Evolutionary conservation across 352 stramenopile genomes (phyloP), one percentile per base, ranked within the genome.

Genomic region (Phytophthora megakarya): DNA sequence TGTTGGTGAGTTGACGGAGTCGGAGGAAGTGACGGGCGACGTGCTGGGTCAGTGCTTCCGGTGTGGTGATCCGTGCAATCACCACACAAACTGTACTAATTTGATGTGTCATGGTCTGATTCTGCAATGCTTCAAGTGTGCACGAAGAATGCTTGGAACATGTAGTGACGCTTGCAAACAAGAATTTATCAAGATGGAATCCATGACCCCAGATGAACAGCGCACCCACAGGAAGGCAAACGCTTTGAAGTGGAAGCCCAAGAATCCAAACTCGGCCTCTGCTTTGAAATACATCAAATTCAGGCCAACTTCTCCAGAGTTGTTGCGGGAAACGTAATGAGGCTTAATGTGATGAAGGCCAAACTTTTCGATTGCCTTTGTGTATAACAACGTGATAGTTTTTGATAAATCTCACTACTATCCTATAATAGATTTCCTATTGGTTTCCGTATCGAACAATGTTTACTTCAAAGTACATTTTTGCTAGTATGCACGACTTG

Each of bases 31-130:
- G 65, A 90, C 83, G 12, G 47, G 59, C 9, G 81, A 92, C 25
- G 70, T 92, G n/a, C 58, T 92, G 50, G 80, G 78, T 44, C 49
- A 64, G 23, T 92, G 83, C 30, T 89, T 83, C 30, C 78, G 85
- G 50, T 90, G 83, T 10, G 80, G 79, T 4, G 69, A 71, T 33
- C 76, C 80, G 13, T 86, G 74, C 65, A 81, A 81, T 19, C 59
- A 64, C 6, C 70, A 86, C 57, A 77, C 54, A 40, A 74, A 76
- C 58, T 90, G 83, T 66, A 76, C 52, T 49, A 89, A 92, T 44
- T 40, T 78, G 5, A 86, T 90, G 70, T 90, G 81, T 46, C 63
- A 75, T 38, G 76, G 75, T 0, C 61, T 93, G 9, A 78, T 91
- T 18, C 42, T 90, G 9, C 85, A 90, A 28, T 93, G 85, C 52